Conservation (phyloP, 2,329 filamentous ascomycete genomes). For the Lecanosticta acicola region DNA sequence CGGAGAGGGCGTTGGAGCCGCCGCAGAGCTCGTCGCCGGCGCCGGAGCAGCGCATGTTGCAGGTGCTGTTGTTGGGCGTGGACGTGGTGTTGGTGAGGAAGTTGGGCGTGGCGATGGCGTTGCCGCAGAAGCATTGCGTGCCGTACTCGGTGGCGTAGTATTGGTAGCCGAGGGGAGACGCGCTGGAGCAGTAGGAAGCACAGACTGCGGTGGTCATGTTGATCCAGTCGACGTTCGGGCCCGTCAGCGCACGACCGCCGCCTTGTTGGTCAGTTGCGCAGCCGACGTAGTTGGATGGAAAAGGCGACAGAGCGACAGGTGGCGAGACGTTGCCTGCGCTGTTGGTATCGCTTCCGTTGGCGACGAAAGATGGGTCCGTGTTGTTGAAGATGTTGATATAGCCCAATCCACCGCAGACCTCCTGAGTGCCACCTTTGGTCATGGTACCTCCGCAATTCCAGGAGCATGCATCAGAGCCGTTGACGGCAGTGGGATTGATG, state of each 20-base stretch:
- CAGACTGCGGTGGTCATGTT: slow-evolving; percentile 29
- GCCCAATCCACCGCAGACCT: slow-evolving; percentile 30
- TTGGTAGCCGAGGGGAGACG: slow-evolving; percentile 18
- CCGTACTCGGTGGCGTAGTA: slow-evolving; percentile 32
- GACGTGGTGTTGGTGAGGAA: slow-evolving; percentile 14
- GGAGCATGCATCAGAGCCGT: slow-evolving; percentile 17
- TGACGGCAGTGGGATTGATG: slow-evolving; percentile 26
- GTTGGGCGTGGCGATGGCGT: slow-evolving; percentile 10
- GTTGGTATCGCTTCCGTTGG: slow-evolving; percentile 17
- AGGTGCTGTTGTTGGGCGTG: slow-evolving; percentile 19
- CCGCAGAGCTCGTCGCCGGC: slow-evolving; percentile 27
- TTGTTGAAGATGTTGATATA: slow-evolving; percentile 33
- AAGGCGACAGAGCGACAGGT: slow-evolving; percentile 15
- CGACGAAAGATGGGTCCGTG: slow-evolving; percentile 25
- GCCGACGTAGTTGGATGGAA: slow-evolving; percentile 28
- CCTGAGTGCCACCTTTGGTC: slow-evolving; percentile 20
- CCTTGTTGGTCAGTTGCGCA: slow-evolving; percentile 25
- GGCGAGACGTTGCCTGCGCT: slow-evolving; percentile 20
- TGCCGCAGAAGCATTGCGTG: slow-evolving; percentile 31
- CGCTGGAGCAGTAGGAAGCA: slow-evolving; percentile 23
- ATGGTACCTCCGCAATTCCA: slow-evolving; percentile 29
- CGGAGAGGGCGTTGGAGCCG: slow-evolving; percentile 25
- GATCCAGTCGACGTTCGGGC: slow-evolving; percentile 10
- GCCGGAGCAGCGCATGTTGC: slow-evolving; percentile 26
- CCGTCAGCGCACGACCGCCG: slow-evolving; percentile 21